phyloP scores from a whole-genome alignment of 345 rosid species.

The Gossypium bickii region DNA sequence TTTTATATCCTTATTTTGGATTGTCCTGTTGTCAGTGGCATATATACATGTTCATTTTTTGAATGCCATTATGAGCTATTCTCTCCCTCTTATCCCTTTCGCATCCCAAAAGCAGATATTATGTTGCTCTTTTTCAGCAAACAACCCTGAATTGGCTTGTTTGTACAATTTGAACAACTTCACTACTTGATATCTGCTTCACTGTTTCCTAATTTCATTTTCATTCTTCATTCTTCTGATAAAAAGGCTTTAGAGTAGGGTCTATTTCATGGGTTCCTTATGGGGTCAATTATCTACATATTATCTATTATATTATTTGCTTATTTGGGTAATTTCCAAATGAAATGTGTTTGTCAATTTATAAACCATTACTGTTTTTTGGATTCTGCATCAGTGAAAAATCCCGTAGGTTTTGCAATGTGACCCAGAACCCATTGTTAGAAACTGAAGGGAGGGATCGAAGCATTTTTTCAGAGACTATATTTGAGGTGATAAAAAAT shows the following conservation, averaged over 20 bases:
- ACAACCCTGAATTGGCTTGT: background rate
- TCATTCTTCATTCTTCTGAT: background rate
- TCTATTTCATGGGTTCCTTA: background rate
- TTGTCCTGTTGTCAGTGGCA: no score
- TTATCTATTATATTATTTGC: background rate
- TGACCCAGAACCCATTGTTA: conserved; percentile 49
- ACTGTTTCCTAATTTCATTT: background rate
- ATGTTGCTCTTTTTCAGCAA: background rate
- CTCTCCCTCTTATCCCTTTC: background rate
- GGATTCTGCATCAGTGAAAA: conserved; percentile 40
- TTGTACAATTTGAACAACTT: background rate
- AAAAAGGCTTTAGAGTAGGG: background rate
- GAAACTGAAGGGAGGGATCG: conserved; percentile 52
- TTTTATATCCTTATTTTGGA: no score
- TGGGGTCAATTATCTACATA: background rate
- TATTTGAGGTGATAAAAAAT: conserved; percentile 47
- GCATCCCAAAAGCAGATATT: background rate
- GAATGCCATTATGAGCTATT: background rate
- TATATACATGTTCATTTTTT: background rate
- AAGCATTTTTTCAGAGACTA: conserved; percentile 50
- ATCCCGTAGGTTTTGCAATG: conserved; percentile 55
- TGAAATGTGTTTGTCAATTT: background rate
- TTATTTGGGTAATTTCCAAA: background rate
- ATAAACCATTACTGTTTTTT: background rate
- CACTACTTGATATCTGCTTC: background rate